Evolutionary conservation across 352 stramenopile genomes (phyloP).

Genomic region (Phytophthora citrophthora): DNA sequence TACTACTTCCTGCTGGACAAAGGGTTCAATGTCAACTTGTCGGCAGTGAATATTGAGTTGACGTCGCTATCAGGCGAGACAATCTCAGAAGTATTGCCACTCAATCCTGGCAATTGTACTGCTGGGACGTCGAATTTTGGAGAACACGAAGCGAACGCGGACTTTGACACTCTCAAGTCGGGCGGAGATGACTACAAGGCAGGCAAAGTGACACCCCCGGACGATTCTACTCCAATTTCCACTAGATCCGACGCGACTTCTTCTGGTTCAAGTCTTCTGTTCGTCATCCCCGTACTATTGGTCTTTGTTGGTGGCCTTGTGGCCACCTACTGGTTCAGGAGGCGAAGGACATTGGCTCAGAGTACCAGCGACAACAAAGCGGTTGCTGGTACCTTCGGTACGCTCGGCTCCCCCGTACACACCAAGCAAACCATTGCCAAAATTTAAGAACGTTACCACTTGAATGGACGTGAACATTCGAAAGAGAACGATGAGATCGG

Average conservation of each 20-base stretch:
- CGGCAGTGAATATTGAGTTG: slow-evolving; percentile 42
- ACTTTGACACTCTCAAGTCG: slow-evolving; percentile 14
- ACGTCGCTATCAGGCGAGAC: slow-evolving; percentile 55
- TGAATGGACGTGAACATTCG: not conserved
- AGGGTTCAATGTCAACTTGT: slow-evolving; percentile 31
- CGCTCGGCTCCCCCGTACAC: slow-evolving; percentile 31
- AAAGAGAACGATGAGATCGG: not conserved
- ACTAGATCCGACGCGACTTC: slow-evolving; percentile 16
- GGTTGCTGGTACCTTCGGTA: slow-evolving; percentile 32
- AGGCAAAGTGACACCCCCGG: slow-evolving; percentile 25
- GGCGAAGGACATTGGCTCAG: slow-evolving; percentile 27
- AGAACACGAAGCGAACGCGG: slow-evolving; percentile 6
- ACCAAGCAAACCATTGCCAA: slow-evolving; percentile 38
- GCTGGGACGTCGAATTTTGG: slow-evolving; percentile 36
- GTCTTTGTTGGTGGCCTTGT: slow-evolving; percentile 21
- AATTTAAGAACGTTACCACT: slow-evolving; percentile 28
- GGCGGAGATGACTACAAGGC: slow-evolving; percentile 16
- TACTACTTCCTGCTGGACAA: slow-evolving; percentile 61
- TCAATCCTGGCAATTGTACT: slow-evolving; percentile 46
- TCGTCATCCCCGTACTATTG: slow-evolving; percentile 29
- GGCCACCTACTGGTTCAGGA: slow-evolving; percentile 27
- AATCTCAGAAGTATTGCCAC: slow-evolving; percentile 53
- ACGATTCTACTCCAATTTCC: slow-evolving; percentile 14
- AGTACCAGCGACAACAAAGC: slow-evolving; percentile 13
- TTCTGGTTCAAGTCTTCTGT: slow-evolving; percentile 21